Conservation (phyloP, 495 filamentous ascomycete genomes). For the Aspergillus leporis region DNA sequence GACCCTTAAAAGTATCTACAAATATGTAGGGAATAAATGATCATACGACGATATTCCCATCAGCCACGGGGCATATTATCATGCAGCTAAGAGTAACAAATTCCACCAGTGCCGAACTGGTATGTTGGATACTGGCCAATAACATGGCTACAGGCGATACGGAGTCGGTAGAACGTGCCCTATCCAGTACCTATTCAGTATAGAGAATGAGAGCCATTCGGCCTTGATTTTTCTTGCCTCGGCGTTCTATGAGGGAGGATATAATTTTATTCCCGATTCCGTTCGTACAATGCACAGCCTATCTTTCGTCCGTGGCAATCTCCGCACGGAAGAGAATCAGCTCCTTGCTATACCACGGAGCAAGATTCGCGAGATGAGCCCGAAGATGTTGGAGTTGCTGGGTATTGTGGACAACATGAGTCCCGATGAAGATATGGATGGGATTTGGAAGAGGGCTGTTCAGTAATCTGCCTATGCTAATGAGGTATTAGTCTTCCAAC, state of each 20-base stretch:
- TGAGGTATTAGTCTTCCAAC: no score
- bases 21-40: no score
- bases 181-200: no score
- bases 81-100: no score
- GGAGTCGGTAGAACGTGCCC: no score
- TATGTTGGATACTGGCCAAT: no score
- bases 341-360: constrained; percentile 35
- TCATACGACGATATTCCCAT: no score
- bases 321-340: constrained; percentile 40
- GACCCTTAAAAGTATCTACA: no score
- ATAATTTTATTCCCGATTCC: constrained; percentile 27
- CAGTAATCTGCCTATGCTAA: neutral
- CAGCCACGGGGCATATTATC: no score
- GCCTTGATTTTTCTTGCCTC: constrained; percentile 34
- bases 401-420: constrained; percentile 20
- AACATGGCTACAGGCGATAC: no score
- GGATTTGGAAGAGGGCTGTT: constrained; percentile 13
- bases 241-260: constrained; percentile 32
- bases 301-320: constrained; percentile 32
- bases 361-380: constrained; percentile 29
- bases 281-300: constrained; percentile 28
- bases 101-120: no score
- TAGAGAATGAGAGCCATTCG: neutral
- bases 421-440: constrained; percentile 19
- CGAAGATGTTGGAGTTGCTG: constrained; percentile 20